Evolutionary conservation across 73 alveolate genomes (phyloP).

Genomic region (Uronychia setigera): DNA sequence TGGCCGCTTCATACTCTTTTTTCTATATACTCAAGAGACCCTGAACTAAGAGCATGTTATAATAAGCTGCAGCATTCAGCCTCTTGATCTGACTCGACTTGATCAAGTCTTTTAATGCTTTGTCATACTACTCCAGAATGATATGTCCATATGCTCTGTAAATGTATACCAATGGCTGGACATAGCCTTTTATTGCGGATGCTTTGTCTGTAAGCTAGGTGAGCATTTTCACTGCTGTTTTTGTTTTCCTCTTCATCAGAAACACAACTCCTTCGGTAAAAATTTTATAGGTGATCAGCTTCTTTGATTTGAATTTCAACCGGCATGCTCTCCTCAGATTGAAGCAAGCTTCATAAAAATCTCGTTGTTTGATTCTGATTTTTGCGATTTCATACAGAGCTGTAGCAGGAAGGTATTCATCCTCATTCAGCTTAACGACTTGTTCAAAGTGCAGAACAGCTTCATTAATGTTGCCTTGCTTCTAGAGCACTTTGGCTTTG

Average conservation of each 20-base stretch:
- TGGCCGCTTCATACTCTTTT: conserved; percentile 60
- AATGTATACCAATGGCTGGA: conserved; percentile 63
- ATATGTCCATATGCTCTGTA: conserved; percentile 90
- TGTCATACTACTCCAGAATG: conserved; percentile 68
- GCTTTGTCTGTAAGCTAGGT: conserved; percentile 54
- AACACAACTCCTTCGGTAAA: conserved; percentile 86
- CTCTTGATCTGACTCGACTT: conserved; percentile 46
- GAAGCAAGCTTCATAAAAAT: conserved; percentile 85
- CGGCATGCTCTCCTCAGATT: conserved; percentile 71
- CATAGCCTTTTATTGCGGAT: conserved; percentile 11
- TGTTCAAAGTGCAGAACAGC: conserved; percentile 80
- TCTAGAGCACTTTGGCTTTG: conserved; percentile 55
- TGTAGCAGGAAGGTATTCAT: conserved; percentile 62
- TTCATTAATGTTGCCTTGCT: conserved; percentile 58
- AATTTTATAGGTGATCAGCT: conserved; percentile 56
- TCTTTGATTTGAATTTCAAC: conserved; percentile 61
- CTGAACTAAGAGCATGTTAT: conserved; percentile 49
- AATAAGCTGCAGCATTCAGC: conserved; percentile 44
- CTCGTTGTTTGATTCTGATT: conserved; percentile 77
- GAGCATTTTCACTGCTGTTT: conserved; percentile 74
- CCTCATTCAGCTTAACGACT: conserved; percentile 64
- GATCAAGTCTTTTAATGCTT: conserved; percentile 54
- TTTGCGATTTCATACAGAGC: conserved; percentile 87
- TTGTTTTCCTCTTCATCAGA: conserved; percentile 82
- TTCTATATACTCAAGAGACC: conserved; percentile 53